Conservation (phyloP, 108 stramenopile species). For the Cyclotella atomus region DNA sequence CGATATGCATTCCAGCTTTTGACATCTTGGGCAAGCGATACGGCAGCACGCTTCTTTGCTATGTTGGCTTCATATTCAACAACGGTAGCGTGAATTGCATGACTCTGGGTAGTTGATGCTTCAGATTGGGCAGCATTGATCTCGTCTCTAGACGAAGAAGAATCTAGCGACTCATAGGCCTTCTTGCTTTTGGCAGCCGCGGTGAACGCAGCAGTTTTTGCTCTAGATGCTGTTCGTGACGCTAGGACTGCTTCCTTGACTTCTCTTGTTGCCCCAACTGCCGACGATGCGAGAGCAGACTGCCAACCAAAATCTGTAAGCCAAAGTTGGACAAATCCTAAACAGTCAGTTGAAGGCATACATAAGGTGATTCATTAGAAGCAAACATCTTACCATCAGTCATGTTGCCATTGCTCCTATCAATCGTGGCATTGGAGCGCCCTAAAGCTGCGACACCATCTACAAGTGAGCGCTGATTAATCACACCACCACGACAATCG, state of each 20-base stretch:
- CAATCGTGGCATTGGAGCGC: constrained; percentile 50
- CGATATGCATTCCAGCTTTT: constrained; percentile 88
- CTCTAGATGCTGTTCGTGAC: constrained; percentile 64
- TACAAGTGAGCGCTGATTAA: constrained; percentile 74
- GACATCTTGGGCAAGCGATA: constrained; percentile 86
- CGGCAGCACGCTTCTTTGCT: constrained; percentile 72
- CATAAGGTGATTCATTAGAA: no score
- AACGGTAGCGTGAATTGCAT: constrained; percentile 86
- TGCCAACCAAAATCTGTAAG: constrained; percentile 82
- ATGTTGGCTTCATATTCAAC: constrained; percentile 86
- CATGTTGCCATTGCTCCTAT: constrained; percentile 59
- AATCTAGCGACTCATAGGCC: constrained; percentile 53
- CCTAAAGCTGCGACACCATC: constrained; percentile 71
- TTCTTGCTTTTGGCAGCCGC: constrained; percentile 64
- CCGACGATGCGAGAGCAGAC: constrained; percentile 74
- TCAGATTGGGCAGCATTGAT: constrained; percentile 68
- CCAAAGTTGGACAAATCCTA: no score
- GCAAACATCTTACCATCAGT: constrained; percentile 66
- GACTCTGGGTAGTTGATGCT: constrained; percentile 77
- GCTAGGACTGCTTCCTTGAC: constrained; percentile 77
- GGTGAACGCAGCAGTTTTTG: constrained; percentile 46
- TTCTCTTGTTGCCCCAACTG: constrained; percentile 76
- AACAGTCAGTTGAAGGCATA: no score
- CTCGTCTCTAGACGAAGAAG: constrained; percentile 60
- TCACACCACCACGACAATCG: constrained; percentile 73